These are phyloP conservation scores for Orbilia blumenaviensis DNA, from an alignment of 2,329 filamentous ascomycete genomes.

Conservation along the genomic window DNA sequence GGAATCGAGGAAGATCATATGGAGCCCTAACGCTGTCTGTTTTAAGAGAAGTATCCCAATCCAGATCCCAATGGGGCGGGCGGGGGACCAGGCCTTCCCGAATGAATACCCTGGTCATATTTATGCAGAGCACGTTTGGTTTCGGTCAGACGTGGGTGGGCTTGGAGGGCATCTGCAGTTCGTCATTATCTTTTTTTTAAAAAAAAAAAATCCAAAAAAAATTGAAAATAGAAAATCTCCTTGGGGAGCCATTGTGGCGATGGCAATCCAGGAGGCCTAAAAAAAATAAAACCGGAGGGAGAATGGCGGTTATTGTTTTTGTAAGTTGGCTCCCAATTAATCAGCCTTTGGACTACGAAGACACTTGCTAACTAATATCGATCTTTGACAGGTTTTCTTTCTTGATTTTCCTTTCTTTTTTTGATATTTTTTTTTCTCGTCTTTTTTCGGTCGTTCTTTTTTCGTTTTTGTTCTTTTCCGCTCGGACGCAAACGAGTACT, in stretches of 20 bases:
- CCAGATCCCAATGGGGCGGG: neutral
- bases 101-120: constrained; percentile 22
- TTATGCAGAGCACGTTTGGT: neutral
- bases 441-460: neutral
- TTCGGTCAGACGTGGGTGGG: neutral
- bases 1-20: neutral
- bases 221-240: neutral
- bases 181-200: neutral
- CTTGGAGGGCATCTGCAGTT: neutral
- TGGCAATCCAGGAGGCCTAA: neutral
- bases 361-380: neutral
- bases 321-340: neutral
- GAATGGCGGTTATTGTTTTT: neutral
- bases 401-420: too few relatives aligned
- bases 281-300: neutral
- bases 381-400: neutral
- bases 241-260: neutral
- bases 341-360: neutral
- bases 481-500: too few relatives aligned
- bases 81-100: constrained; percentile 22
- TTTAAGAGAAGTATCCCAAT: neutral
- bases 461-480: neutral
- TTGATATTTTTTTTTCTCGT: neutral
- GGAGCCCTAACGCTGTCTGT: neutral
- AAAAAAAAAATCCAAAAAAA: constrained; percentile 7